Evolutionary conservation across 2,329 filamentous ascomycete species (phyloP).

Genomic region (Polychaeton citri): DNA sequence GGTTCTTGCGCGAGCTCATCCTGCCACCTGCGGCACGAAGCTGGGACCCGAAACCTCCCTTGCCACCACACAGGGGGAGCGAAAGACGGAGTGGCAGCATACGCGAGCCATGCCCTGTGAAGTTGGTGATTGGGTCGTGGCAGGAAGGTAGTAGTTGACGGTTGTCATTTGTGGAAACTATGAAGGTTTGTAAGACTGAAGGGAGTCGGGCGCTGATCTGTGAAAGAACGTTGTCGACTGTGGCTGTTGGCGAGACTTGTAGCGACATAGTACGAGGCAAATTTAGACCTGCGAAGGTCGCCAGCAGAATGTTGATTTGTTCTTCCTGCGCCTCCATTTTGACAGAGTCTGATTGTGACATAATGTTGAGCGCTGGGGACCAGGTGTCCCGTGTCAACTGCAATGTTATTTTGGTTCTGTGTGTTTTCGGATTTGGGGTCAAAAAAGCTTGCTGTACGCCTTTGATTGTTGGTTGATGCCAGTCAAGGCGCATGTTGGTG

Average conservation of each 20-base stretch:
- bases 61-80: constrained; percentile 73
- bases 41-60: constrained; percentile 95
- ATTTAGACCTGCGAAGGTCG: constrained; percentile 69
- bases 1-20: constrained; percentile 93
- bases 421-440: too few relatives aligned
- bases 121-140: constrained; percentile 44
- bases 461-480: too few relatives aligned
- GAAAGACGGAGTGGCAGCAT: constrained; percentile 75
- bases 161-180: constrained; percentile 73
- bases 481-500: too few relatives aligned
- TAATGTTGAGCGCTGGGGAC: too few relatives aligned
- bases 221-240: constrained; percentile 53
- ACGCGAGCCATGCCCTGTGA: constrained; percentile 37
- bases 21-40: constrained; percentile 91
- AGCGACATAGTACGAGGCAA: constrained; percentile 72
- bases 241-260: constrained; percentile 52
- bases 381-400: too few relatives aligned
- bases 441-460: too few relatives aligned
- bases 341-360: too few relatives aligned
- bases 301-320: constrained; percentile 77
- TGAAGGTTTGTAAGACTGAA: constrained; percentile 42
- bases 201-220: constrained; percentile 48
- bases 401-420: too few relatives aligned
- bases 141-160: constrained; percentile 49
- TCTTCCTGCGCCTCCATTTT: too few relatives aligned